Base-by-base conservation (phyloP, 1,284 basidiomycete species). In the Melanopsichium pennsylvanicum region DNA sequence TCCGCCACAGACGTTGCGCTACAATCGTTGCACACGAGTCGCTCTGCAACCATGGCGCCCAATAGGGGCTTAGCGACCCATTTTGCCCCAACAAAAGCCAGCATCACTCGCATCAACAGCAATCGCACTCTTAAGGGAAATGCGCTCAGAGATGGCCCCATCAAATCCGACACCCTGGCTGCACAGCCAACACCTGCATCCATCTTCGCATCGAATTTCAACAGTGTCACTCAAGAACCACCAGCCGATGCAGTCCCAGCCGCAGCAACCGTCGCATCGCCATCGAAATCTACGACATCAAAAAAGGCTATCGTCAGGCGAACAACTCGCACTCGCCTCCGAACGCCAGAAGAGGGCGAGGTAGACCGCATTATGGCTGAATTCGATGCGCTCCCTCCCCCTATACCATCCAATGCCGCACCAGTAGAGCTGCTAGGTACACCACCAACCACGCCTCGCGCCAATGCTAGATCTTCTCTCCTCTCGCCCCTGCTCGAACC, bases 331-430 rank as follows among this genome's bases (percentile, higher is more conserved):
- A 54, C 45, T 1, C 47, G 58, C 1, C 43, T 64, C 2, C 29
- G 60, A 3, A 70, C 60, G 21, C 66, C 66, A 10, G 55, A 63
- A 5, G 48, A 50, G 16, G 66, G 60, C 34, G 66, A 69, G 29
- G 60, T 69, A 2, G 66, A 69, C n/a, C 45, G 41, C 5, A 69
- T 69, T 25, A 55, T 69, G n/a, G 55, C 45, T 7, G 66, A 62
- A 22, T 51, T 7, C 39, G 42, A 12, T 34, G 51, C 18, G 27
- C 27, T 26, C 46, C 50, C 1, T 41, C 61, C 16, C 41, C 23
- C 62, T 27, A 33, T 55, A 10, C 15, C 38, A 32, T 13, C 19
- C 18, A 19, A 31, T n/a, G 18, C 18, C 4, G 19, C 41, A 18
- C 41, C 41, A 21, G 23, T 41, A 7, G 15, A 16, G 4, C 40